Base-by-base conservation (phyloP, 768 basidiomycete species). In the Suillus decipiens region DNA sequence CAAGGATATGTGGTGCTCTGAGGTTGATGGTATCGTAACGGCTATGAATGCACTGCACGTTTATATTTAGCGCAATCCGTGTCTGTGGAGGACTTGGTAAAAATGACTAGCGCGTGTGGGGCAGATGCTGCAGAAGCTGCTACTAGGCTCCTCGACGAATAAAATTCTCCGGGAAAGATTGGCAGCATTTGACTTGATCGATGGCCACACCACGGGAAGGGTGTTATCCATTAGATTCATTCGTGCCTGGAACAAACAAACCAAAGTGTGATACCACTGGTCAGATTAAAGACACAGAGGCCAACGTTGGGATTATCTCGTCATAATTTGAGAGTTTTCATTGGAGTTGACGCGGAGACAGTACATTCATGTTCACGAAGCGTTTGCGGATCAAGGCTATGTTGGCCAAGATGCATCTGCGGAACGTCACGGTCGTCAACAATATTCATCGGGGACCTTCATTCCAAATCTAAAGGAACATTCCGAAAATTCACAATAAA, bases 361-460 rank as follows among this genome's bases (percentile, higher is more conserved):
- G 50, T 34, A 36, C 58, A 47, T 42, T 51, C 15, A 47, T 47
- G 36, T 19, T 63, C 55, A 59, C 62, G 22, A 59, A 59, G 22
- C 47, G 62, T 59, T 45, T 63, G 9, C 56, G 56, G 15, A 63
- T 63, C 24, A 63, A 63, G 22, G 34, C 58, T 22, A 24, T 47
- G 22, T 12, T 47, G 45, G 45, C 12, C 11, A 47, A 47, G n/a
- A 22, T 45, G 19, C 43, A 43, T 17, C 17, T 9, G 8, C 9
- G 10, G 43, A 43, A 43, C 19, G 19, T 43, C n/a, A n/a, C n/a
- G n/a, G 14, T 47, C 22, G 12, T 47, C 22, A 12, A 14, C n/a
- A 11, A n/a, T n/a, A n/a, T n/a, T 47, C 45, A 22, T 22, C 11
- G n/a, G n/a, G 43, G n/a, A 11, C 8, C 12, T 24, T 47, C 5